phyloP scores from a whole-genome alignment of 108 stramenopile genomes.

The Aurantiochytrium sp. region DNA sequence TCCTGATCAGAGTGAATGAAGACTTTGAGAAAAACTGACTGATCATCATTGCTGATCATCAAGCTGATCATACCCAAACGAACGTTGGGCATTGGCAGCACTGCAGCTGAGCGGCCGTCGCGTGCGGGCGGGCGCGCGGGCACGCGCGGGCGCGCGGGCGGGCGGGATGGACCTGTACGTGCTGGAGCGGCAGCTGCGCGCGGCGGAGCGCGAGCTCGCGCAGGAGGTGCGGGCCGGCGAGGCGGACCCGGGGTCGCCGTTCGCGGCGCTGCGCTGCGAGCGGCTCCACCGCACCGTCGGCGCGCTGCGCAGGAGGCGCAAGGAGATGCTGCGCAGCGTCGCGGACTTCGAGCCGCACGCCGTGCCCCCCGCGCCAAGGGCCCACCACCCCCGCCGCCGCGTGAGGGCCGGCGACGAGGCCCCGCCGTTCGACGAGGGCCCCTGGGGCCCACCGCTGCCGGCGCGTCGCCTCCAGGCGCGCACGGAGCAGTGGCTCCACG shows the following conservation, averaged over 20 bases:
- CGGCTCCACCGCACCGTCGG: slow-evolving; percentile 1
- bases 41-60: no score
- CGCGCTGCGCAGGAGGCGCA: not conserved
- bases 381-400: not conserved
- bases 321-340: not conserved
- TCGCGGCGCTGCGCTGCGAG: not conserved
- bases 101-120: no score
- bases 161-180: not conserved
- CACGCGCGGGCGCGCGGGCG: no score
- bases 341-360: not conserved
- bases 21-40: no score
- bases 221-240: not conserved
- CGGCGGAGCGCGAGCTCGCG: not conserved
- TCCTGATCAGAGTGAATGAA: no score
- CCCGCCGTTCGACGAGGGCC: no score
- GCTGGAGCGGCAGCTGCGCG: slow-evolving; percentile 12
- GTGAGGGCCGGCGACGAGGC: not conserved
- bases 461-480: not conserved
- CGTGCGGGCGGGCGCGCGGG: no score
- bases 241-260: not conserved
- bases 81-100: no score
- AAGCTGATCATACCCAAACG: no score
- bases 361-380: not conserved
- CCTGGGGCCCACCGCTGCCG: not conserved
- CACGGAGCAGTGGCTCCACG: not conserved